Evolutionary conservation across 345 rosid species (phyloP).

Genomic region (Abelmoschus esculentus): DNA sequence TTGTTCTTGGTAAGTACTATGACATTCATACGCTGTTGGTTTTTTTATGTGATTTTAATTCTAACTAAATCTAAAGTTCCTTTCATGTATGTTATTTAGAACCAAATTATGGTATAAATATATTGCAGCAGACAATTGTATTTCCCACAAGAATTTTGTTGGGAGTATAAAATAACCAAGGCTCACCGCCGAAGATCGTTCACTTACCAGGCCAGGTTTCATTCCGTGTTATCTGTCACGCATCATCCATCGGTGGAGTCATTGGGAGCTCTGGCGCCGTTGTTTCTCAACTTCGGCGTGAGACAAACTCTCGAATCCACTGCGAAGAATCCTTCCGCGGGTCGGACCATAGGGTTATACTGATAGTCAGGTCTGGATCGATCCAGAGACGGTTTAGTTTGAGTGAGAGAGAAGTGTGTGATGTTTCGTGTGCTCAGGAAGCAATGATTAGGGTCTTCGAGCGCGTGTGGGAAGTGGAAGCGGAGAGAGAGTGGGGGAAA

Average conservation of each 20-base stretch:
- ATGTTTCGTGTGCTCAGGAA: conserved; percentile 47
- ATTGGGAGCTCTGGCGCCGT: conserved; percentile 33
- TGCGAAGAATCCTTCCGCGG: conserved; percentile 28
- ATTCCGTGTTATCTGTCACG: conserved; percentile 37
- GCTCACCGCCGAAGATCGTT: conserved; percentile 10
- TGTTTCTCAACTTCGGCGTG: conserved; percentile 28
- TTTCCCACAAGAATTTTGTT: not conserved
- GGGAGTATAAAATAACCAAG: not conserved
- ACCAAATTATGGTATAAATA: not conserved
- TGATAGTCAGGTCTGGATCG: conserved; percentile 31
- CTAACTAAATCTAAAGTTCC: not conserved
- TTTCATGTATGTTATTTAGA: not conserved
- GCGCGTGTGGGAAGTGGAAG: conserved; percentile 48
- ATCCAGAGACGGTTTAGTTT: conserved; percentile 24
- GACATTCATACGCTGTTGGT: not conserved
- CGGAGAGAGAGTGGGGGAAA: conserved; percentile 18
- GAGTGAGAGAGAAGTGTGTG: conserved; percentile 25
- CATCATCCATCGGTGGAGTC: conserved; percentile 30
- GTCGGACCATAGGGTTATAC: conserved; percentile 32
- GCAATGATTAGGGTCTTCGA: conserved; percentile 58
- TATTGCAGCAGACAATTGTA: not conserved
- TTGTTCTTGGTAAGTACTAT: too few relatives aligned
- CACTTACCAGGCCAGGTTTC: conserved; percentile 22
- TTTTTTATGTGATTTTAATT: not conserved
- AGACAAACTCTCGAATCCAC: conserved; percentile 31